Evolutionary conservation across 352 stramenopile genomes (phyloP).

Genomic region (Phytophthora fragariae): DNA sequence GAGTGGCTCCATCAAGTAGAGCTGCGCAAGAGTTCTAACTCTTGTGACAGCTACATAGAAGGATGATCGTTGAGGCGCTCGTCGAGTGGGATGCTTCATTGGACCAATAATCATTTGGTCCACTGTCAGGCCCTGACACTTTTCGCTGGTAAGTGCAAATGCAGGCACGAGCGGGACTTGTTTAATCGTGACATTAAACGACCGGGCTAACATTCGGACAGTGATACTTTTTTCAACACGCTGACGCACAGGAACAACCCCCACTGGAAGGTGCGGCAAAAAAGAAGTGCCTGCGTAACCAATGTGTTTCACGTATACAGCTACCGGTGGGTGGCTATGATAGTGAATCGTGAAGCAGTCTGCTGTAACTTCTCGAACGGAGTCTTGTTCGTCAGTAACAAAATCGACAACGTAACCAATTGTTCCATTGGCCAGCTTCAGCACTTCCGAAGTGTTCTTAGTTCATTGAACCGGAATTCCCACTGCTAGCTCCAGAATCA

Average conservation of each 20-base stretch:
- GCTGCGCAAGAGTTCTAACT: neutral
- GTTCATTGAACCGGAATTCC: conserved; percentile 7
- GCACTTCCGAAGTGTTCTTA: neutral
- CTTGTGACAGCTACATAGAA: neutral
- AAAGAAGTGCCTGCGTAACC: neutral
- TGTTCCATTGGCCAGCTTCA: conserved; percentile 7
- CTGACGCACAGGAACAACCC: neutral
- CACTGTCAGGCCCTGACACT: conserved; percentile 15
- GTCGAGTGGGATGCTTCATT: neutral
- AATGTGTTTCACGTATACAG: neutral
- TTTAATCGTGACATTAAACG: neutral
- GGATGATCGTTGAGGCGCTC: conserved; percentile 1
- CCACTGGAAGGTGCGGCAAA: neutral
- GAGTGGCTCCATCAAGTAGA: neutral
- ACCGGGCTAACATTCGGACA: neutral
- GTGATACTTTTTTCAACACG: neutral
- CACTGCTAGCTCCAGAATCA: neutral
- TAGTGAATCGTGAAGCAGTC: neutral
- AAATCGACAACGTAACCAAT: conserved; percentile 13
- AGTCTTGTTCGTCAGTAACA: neutral
- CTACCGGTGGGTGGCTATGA: neutral
- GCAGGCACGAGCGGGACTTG: conserved; percentile 4
- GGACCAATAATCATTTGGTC: conserved; percentile 9
- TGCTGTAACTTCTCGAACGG: neutral
- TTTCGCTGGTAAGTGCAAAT: conserved; percentile 5